Evolutionary conservation across 345 rosid species (phyloP).

Genomic region (Toxicodendron radicans): DNA sequence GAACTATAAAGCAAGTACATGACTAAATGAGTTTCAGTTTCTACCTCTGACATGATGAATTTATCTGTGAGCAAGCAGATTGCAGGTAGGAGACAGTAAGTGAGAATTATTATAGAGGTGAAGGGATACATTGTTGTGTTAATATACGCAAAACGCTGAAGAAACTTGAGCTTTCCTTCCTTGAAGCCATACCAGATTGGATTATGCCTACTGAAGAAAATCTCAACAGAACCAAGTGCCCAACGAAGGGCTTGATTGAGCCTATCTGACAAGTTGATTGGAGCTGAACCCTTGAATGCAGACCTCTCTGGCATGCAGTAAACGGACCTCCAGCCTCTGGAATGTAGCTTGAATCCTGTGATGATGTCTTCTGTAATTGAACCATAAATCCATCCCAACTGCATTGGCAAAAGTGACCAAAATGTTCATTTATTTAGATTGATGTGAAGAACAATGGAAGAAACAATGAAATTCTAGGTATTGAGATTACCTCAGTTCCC

Average conservation of each 20-base stretch:
- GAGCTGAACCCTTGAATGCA: constrained; percentile 97
- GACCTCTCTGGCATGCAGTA: constrained; percentile 91
- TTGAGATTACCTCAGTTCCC: constrained; percentile 77
- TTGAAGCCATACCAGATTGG: constrained; percentile 87
- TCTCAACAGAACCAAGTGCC: constrained; percentile 99
- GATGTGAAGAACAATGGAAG: neutral
- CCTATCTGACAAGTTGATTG: constrained; percentile 90
- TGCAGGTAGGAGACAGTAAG: constrained; percentile 91
- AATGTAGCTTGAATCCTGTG: constrained; percentile 96
- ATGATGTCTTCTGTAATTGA: constrained; percentile 96
- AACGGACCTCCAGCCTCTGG: constrained; percentile 96
- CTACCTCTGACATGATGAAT: constrained; percentile 96
- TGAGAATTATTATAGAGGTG: constrained; percentile 87
- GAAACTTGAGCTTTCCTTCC: constrained; percentile 89
- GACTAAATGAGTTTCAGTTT: neutral
- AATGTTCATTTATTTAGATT: constrained; percentile 10
- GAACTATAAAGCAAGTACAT: neutral
- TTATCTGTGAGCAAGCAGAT: constrained; percentile 95
- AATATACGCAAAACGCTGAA: constrained; percentile 81
- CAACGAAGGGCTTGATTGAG: constrained; percentile 94
- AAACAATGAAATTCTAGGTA: neutral
- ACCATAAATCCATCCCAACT: constrained; percentile 98
- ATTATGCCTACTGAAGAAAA: constrained; percentile 90
- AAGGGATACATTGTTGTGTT: constrained; percentile 96
- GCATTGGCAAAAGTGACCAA: constrained; percentile 30